Evolutionary conservation across 192 early-diverging fungal genomes (phyloP), one percentile per base, ranked within the genome.

Genomic region (Glomus cerebriforme): DNA sequence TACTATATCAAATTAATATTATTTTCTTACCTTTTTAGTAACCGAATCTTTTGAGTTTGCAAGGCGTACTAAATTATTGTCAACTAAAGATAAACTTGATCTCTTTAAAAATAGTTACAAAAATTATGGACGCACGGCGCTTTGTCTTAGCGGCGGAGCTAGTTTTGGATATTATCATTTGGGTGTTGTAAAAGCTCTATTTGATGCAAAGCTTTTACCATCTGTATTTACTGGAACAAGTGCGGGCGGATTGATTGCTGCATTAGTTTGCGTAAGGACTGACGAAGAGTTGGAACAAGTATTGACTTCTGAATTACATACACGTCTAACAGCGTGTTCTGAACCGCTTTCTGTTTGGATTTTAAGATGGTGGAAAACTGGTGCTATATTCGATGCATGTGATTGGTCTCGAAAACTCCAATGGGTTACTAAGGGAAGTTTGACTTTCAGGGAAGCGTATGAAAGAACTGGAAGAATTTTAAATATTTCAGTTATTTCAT

Each of bases 401-500:
- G 88, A 90, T 29, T 93, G 92, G 92, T 88, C 89, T 43, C 81
- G 84, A 9, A 89, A 93, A 54, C 84, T 85, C 7, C 89, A 92
- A 73, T 91, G 92, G 88, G 83, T 91, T 43, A 91, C 90, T 13
- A 88, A 87, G 72, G 95, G 95, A 10, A 90, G 91, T 24, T 79
- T 95, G 81, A 99, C 97, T 1, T 99, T 99, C 78, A 78, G 88
- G 59, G 97, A 99, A 84, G 97, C 97, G 0, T 96, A 95, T 83
- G 88, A 91, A 73, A 82, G 91, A 65, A 97, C 97, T 0, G 97
- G 97, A 12, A 86, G 93, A 65, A 88, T 96, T 15, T 89, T 97
- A 32, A 96, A 94, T 84, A 92, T 97, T 59, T 89, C 94, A 8
- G 93, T 95, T 27, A 89, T 93, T 26, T 88, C 93, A 0, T 90